These are phyloP conservation scores for Nicotiana tomentosiformis DNA, from an alignment of 257 asterid genomes.

Conservation along the genomic window DNA sequence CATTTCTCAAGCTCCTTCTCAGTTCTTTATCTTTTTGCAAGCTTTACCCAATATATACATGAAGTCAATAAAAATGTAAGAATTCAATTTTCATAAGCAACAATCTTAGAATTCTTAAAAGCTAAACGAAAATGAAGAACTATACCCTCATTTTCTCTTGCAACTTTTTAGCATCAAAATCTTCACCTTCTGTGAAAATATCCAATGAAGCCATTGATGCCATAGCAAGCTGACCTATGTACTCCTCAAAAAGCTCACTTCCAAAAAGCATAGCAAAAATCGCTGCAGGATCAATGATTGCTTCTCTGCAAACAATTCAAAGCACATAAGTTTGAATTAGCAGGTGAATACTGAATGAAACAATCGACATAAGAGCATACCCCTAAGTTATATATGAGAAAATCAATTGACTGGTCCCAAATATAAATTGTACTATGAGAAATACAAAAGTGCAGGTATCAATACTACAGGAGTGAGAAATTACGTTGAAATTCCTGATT, in stretches of 20 bases:
- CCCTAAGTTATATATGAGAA: neutral
- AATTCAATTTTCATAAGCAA: neutral
- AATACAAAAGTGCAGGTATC: neutral
- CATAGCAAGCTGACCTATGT: conserved; percentile 99
- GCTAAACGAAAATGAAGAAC: conserved; percentile 1
- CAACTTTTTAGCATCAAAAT: conserved; percentile 74
- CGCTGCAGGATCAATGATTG: conserved; percentile 98
- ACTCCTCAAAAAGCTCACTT: conserved; percentile 98
- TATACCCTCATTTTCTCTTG: conserved; percentile 94
- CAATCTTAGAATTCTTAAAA: neutral
- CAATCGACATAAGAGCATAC: neutral
- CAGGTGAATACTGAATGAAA: neutral
- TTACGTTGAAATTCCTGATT: conserved; percentile 92
- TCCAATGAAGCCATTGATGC: conserved; percentile 99
- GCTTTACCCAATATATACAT: neutral
- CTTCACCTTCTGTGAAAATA: conserved; percentile 75
- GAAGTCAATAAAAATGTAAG: neutral
- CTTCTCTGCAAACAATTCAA: conserved; percentile 55
- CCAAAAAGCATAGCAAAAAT: conserved; percentile 99
- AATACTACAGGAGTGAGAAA: conserved; percentile 11
- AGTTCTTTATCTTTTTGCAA: neutral
- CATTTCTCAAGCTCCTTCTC: neutral
- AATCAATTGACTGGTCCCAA: neutral
- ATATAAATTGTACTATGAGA: conserved; percentile 3
- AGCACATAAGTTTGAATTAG: conserved; percentile 4